These are phyloP conservation scores for Penicillium paneum DNA, from an alignment of 2,329 filamentous ascomycete species.

Conservation along the genomic window DNA sequence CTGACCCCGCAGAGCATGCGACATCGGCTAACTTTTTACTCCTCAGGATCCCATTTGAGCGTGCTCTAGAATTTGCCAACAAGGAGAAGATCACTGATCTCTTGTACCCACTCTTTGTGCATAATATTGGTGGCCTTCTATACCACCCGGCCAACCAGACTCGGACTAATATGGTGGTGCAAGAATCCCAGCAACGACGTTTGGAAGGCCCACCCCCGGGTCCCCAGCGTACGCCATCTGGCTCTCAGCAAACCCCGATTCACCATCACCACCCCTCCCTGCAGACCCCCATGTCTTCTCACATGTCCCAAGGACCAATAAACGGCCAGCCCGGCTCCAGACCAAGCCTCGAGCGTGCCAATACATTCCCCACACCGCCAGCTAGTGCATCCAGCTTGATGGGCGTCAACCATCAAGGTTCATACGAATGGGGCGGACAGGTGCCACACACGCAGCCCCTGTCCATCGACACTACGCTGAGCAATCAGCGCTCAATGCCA, in stretches of 20 bases:
- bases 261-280: conserved; percentile 65
- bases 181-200: conserved; percentile 73
- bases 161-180: conserved; percentile 80
- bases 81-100: conserved; percentile 98
- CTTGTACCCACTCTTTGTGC: conserved; percentile 92
- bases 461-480: conserved; percentile 76
- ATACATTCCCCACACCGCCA: conserved; percentile 91
- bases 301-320: conserved; percentile 65
- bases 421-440: conserved; percentile 73
- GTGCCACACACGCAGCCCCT: conserved; percentile 66
- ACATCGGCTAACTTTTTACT: conserved; percentile 5
- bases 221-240: conserved; percentile 59
- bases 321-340: conserved; percentile 58
- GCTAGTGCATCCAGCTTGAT: conserved; percentile 87
- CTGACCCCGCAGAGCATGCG: background rate
- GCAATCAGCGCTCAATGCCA: conserved; percentile 78
- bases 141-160: conserved; percentile 85
- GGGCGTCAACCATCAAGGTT: conserved; percentile 68
- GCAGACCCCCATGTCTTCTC: conserved; percentile 56
- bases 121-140: conserved; percentile 89
- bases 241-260: conserved; percentile 61
- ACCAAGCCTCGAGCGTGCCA: conserved; percentile 75
- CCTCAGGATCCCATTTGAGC: conserved; percentile 89
- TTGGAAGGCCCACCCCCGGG: conserved; percentile 51
- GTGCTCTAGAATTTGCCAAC: conserved; percentile 97